Evolutionary conservation across 257 asterid species (phyloP).

Genomic region (Asclepias syriaca): DNA sequence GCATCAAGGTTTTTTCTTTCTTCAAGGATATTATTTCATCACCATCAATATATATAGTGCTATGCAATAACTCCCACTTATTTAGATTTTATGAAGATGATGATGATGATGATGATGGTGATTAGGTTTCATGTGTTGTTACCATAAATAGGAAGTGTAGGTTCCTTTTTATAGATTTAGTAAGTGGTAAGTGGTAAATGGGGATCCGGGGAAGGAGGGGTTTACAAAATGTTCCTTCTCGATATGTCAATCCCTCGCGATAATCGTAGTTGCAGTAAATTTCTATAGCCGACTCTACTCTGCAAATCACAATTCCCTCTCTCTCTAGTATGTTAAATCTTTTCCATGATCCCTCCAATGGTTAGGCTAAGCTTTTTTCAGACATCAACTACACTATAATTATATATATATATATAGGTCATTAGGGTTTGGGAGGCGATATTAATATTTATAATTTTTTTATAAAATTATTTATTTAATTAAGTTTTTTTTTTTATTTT

Average conservation of each 20-base stretch:
- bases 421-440: no score
- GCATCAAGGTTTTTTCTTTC: background rate
- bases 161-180: background rate
- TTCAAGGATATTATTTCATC: background rate
- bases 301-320: background rate
- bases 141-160: constrained; percentile 11
- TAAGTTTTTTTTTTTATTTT: no score
- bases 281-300: background rate
- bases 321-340: background rate
- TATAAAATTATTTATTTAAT: no score
- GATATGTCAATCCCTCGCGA: background rate
- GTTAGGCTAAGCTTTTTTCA: background rate
- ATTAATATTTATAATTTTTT: no score
- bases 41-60: background rate
- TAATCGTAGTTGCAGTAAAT: background rate
- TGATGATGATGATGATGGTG: background rate
- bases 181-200: no score
- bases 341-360: background rate
- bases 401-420: no score
- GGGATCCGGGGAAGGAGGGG: no score
- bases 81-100: no score
- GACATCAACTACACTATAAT: background rate
- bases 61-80: background rate
- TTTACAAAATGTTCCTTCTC: background rate
- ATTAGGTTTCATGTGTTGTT: constrained; percentile 9